These are phyloP conservation scores for Eimeria sp. DNA, from an alignment of 169 alveolate genomes.

Conservation along the genomic window DNA sequence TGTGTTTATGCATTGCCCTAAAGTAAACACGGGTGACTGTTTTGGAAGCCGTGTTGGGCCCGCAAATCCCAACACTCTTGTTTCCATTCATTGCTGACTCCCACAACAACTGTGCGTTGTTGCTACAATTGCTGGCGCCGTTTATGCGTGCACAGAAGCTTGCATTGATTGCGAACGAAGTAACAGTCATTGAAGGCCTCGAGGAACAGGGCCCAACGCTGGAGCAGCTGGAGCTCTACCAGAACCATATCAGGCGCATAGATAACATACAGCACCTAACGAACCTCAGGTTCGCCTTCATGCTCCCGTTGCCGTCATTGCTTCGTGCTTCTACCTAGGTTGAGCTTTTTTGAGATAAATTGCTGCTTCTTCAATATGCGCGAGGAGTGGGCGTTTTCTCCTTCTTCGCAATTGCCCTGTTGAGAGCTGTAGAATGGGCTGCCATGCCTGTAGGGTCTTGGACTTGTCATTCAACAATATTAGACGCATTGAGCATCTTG, in stretches of 20 bases:
- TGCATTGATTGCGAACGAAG: conserved; percentile 82
- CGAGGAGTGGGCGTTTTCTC: neutral
- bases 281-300: conserved; percentile 71
- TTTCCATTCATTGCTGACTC: neutral
- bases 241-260: conserved; percentile 90
- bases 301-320: neutral
- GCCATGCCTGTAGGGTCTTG: conserved; percentile 71
- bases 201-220: conserved; percentile 85
- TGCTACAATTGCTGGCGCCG: neutral
- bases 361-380: neutral
- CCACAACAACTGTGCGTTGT: neutral
- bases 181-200: conserved; percentile 79
- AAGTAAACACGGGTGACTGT: neutral
- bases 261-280: conserved; percentile 89
- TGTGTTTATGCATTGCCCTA: neutral
- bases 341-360: neutral
- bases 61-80: neutral
- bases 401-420: neutral
- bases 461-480: conserved; percentile 87
- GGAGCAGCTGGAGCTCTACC: conserved; percentile 92
- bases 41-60: neutral
- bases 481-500: conserved; percentile 84
- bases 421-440: neutral
- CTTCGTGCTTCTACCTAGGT: neutral
- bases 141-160: conserved; percentile 54